Evolutionary conservation across 2,329 filamentous ascomycete species (phyloP).

Genomic region (Sclerotinia glacialis): DNA sequence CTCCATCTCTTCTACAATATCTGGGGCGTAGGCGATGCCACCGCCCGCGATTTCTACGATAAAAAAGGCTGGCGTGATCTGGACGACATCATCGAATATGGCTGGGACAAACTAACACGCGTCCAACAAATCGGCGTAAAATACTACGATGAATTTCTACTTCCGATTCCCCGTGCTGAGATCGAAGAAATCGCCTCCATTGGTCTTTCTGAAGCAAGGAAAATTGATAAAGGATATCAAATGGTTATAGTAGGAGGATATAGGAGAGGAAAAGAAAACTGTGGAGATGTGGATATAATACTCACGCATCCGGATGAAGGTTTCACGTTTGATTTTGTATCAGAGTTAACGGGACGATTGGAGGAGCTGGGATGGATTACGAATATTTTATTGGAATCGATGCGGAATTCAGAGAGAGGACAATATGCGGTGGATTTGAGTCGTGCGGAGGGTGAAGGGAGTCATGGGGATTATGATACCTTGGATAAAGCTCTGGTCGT

Average conservation of each 20-base stretch:
- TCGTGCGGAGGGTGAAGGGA: conserved; percentile 37
- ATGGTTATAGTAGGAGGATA: conserved; percentile 66
- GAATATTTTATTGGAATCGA: conserved; percentile 71
- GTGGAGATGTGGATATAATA: conserved; percentile 83
- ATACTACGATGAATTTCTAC: conserved; percentile 81
- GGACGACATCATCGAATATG: conserved; percentile 80
- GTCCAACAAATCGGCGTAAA: conserved; percentile 94
- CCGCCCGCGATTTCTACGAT: conserved; percentile 76
- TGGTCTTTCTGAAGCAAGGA: conserved; percentile 65
- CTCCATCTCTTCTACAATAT: conserved; percentile 76
- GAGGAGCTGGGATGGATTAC: conserved; percentile 72
- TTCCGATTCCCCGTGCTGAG: conserved; percentile 69
- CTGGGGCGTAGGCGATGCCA: conserved; percentile 86
- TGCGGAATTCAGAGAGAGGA: conserved; percentile 67
- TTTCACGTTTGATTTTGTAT: conserved; percentile 67
- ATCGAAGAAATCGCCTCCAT: conserved; percentile 65
- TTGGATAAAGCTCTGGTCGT: conserved; percentile 91
- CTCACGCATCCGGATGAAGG: conserved; percentile 72
- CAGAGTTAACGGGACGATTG: conserved; percentile 66
- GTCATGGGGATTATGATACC: conserved; percentile 62
- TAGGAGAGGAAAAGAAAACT: conserved; percentile 59
- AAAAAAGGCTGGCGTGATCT: conserved; percentile 76
- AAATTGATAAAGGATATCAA: conserved; percentile 56
- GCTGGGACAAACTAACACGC: conserved; percentile 70
- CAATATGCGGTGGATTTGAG: conserved; percentile 51